Evolutionary conservation across 805 yeast species (phyloP), one percentile per base, ranked within the genome.

Genomic region (Hanseniaspora thailandica): DNA sequence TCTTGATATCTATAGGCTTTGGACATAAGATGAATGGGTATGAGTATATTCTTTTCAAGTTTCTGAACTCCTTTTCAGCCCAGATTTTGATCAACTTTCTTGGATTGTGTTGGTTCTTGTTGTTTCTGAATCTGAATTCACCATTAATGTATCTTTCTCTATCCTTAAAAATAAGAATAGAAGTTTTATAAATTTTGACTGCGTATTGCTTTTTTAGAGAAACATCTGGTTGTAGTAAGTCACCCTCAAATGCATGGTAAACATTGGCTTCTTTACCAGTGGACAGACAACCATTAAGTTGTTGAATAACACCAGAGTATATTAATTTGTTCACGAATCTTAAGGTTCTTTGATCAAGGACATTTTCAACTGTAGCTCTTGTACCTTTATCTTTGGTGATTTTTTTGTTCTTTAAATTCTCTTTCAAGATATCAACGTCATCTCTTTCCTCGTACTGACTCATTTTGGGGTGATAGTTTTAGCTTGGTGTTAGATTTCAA

Each of bases 181-280:
- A 89, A 0, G 99, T 93, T 68, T 93, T 93, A 71, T 87, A 93
- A 55, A 93, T 90, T 64, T 93, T 93, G 48, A 93, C 85, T 0
- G 98, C 98, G 60, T 72, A 81, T 60, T 79, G 95, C 45, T 31
- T 52, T 45, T 49, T 31, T 35, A 50, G 64, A 15, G 58, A 58
- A 33, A 63, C 64, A 17, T 67, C 63, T n/a, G 50, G 52, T 17
- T 55, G 55, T 52, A 59, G 60, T 17, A 63, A 71, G 12, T 57
- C 55, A 8, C 69, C 69, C n/a, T 67, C 67, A 55, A 66, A 62
- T 1, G 95, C 96, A 63, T 86, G 90, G 65, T 93, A 93, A 0
- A 93, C 97, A 63, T 93, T 93, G n/a, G 98, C 98, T 67, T 93
- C 99, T 66, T 93, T 93, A 46, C 99, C 99, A 0, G 98, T 93